A percentile compares a stretch with the other conserved stretches of the same genome.
These are phyloP conservation scores for Botrytis deweyae DNA, from an alignment of 2,329 filamentous ascomycete species.

Conservation along the genomic window DNA sequence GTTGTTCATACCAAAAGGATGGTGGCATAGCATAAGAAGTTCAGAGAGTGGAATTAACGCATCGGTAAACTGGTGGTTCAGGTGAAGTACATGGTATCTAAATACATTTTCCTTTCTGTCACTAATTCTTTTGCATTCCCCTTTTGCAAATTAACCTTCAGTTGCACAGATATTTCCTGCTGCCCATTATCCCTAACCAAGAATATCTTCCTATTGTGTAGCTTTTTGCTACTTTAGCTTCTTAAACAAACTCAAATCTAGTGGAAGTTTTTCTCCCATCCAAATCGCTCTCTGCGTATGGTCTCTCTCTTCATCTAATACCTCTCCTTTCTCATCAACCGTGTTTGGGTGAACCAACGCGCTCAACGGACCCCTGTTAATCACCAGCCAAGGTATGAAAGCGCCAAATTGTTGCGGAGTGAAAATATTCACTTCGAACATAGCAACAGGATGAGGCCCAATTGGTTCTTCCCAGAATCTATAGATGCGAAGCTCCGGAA, in stretches of 20 bases:
- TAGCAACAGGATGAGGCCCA: constrained; percentile 78
- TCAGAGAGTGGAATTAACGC: constrained; percentile 46
- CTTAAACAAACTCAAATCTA: constrained; percentile 56
- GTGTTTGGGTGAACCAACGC: constrained; percentile 83
- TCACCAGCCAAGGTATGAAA: constrained; percentile 80
- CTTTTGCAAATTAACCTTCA: neutral
- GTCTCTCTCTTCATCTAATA: constrained; percentile 37
- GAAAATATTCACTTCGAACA: constrained; percentile 92
- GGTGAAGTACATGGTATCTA: constrained; percentile 24
- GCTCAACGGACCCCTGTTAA: constrained; percentile 78
- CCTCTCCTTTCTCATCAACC: constrained; percentile 49
- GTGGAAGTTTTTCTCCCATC: constrained; percentile 66
- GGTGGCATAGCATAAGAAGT: constrained; percentile 84
- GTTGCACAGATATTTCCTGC: neutral
- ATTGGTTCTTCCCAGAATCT: constrained; percentile 72
- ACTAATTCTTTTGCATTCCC: neutral
- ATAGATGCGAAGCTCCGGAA: constrained; percentile 84
- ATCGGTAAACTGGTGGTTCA: constrained; percentile 58
- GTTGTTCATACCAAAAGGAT: constrained; percentile 76
- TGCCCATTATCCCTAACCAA: neutral
- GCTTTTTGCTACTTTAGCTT: constrained; percentile 21
- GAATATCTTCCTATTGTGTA: neutral
- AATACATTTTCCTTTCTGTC: neutral
- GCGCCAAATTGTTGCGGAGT: constrained; percentile 86
- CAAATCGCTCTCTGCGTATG: constrained; percentile 66